Conservation (phyloP, 2,329 filamentous ascomycete species). For the Didymella lethalis region DNA sequence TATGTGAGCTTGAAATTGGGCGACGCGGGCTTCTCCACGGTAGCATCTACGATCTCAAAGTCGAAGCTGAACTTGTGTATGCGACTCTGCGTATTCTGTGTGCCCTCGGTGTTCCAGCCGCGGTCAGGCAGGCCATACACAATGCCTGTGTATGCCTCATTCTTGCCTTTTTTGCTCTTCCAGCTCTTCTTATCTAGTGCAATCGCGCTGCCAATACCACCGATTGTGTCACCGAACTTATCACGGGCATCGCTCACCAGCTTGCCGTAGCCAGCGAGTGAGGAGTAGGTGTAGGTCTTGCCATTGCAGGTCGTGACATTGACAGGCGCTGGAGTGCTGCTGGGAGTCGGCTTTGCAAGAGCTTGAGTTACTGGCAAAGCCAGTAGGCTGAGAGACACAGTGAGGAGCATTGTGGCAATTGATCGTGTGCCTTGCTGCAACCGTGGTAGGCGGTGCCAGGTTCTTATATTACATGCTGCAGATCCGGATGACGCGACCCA, state of each 20-base stretch:
- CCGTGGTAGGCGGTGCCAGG: not conserved
- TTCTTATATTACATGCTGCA: conserved; percentile 24
- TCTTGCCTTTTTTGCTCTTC: conserved; percentile 59
- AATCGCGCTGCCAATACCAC: conserved; percentile 71
- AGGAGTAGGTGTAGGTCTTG: conserved; percentile 69
- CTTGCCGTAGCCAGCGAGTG: conserved; percentile 72
- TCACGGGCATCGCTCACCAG: conserved; percentile 66
- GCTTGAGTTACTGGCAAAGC: conserved; percentile 27
- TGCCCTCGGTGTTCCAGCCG: conserved; percentile 76
- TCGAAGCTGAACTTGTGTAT: conserved; percentile 72
- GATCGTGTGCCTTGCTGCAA: conserved; percentile 13
- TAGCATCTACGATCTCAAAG: conserved; percentile 64
- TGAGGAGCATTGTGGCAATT: conserved; percentile 32
- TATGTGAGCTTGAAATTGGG: conserved; percentile 71
- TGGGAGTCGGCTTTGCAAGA: conserved; percentile 28
- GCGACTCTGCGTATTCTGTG: conserved; percentile 71
- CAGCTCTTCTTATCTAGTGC: conserved; percentile 68
- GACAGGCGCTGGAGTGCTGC: conserved; percentile 20
- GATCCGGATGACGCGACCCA: conserved; percentile 21
- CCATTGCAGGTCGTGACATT: conserved; percentile 63
- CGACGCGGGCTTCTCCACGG: conserved; percentile 59
- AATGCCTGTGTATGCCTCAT: conserved; percentile 64
- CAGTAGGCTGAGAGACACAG: conserved; percentile 26
- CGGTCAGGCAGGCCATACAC: conserved; percentile 72
- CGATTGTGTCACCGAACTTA: conserved; percentile 73